A percentile compares a stretch with the other conserved stretches of the same genome.
These are phyloP conservation scores for Daldinia decipiens DNA, from an alignment of 495 filamentous ascomycete species.

Conservation along the genomic window DNA sequence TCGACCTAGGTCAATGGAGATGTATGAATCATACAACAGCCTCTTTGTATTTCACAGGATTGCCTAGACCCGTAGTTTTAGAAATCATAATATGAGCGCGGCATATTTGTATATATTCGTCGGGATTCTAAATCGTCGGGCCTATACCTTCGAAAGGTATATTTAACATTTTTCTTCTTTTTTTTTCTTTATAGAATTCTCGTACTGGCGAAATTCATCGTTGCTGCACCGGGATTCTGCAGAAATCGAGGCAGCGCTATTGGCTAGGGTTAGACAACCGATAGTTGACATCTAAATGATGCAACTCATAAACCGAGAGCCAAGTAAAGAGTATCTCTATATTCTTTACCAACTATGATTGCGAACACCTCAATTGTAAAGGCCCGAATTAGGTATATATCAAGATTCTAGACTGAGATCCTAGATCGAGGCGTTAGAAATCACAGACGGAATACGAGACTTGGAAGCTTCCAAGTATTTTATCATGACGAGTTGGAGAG, in stretches of 20 bases:
- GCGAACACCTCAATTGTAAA: no score
- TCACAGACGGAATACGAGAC: no score
- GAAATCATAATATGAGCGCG: conserved; percentile 14
- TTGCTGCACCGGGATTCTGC: conserved; percentile 27
- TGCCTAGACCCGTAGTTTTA: not conserved
- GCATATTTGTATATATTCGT: conserved; percentile 19
- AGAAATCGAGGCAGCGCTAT: conserved; percentile 13
- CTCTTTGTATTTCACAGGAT: conserved; percentile 18
- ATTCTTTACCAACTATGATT: no score
- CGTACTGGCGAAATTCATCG: conserved; percentile 6
- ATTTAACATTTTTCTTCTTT: not conserved
- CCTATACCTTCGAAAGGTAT: conserved; percentile 4
- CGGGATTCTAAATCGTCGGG: conserved; percentile 4
- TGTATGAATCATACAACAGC: conserved; percentile 8
- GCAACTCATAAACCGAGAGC: no score
- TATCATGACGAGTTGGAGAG: no score
- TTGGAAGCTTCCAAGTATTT: no score
- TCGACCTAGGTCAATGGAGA: conserved; percentile 22
- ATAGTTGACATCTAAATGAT: conserved; percentile 11
- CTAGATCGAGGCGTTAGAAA: no score
- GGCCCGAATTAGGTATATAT: no score
- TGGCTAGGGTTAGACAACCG: conserved; percentile 16
- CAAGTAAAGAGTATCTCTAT: no score
- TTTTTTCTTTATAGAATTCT: conserved; percentile 13
- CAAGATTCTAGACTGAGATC: no score